Evolutionary conservation across 768 basidiomycete species (phyloP).

Genomic region (Boletales sp.): DNA sequence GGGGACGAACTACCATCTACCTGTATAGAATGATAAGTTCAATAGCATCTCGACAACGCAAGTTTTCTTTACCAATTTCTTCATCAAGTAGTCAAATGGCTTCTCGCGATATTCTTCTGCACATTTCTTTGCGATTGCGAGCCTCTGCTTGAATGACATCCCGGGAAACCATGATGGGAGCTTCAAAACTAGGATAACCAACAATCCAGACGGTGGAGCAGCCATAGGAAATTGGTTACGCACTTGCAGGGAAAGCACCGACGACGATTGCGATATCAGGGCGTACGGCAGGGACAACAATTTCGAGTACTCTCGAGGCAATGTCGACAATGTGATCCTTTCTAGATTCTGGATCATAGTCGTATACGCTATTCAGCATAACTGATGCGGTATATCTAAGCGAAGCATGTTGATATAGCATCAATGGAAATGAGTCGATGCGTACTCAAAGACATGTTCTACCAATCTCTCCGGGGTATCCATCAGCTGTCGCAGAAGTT

Average conservation of each 20-base stretch:
- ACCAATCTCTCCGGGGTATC: neutral
- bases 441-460: neutral
- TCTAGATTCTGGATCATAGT: no score
- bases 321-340: no score
- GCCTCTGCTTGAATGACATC: slow-evolving; percentile 14
- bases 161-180: slow-evolving; percentile 20
- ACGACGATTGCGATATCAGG: slow-evolving; percentile 5
- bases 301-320: neutral
- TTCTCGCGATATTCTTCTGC: slow-evolving; percentile 12
- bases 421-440: neutral
- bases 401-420: neutral
- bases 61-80: neutral
- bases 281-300: neutral
- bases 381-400: no score
- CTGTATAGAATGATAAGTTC: neutral
- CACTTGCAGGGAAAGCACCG: slow-evolving; percentile 13
- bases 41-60: neutral
- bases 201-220: neutral
- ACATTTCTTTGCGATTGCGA: slow-evolving; percentile 3
- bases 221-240: neutral
- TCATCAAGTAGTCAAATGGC: slow-evolving; percentile 28
- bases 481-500: slow-evolving; percentile 7
- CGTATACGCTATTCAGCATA: no score
- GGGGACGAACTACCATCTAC: neutral
- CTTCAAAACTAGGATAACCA: slow-evolving; percentile 4